Percentiles rank a stretch among this genome's conserved stretches.
These are phyloP conservation scores for Anisodus acutangulus DNA, from an alignment of 257 asterid species.

Conservation along the genomic window DNA sequence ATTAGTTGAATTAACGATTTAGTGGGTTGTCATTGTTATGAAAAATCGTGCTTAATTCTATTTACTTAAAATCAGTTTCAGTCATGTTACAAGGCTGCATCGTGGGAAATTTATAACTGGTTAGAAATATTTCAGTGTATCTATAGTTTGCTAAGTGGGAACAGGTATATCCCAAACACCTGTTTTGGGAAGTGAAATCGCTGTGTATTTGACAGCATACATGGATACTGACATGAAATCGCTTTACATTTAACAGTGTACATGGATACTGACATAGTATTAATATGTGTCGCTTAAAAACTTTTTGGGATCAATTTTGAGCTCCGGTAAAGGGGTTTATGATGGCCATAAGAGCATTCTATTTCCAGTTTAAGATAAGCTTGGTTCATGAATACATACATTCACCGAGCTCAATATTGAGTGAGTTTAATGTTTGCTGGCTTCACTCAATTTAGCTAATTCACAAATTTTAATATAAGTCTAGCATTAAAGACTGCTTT, in stretches of 20 bases:
- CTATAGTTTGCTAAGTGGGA: neutral
- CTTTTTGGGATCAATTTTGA: conserved; percentile 13
- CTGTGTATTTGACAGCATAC: neutral
- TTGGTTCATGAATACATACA: neutral
- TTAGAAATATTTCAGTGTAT: neutral
- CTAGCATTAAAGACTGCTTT: neutral
- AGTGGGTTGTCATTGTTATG: neutral
- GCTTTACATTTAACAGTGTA: no score
- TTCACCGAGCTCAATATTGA: neutral
- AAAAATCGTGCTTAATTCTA: neutral
- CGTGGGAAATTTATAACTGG: neutral
- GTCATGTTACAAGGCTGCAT: neutral
- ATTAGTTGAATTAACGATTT: neutral
- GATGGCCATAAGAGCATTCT: neutral
- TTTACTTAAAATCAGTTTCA: neutral
- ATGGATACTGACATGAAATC: neutral
- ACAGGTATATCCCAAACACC: neutral
- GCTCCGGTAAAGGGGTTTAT: neutral
- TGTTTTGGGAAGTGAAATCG: neutral
- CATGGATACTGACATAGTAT: neutral
- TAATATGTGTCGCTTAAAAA: neutral
- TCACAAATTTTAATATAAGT: neutral
- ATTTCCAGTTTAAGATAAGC: neutral
- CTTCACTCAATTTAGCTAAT: neutral
- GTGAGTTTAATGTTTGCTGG: conserved; percentile 18